phyloP scores from a whole-genome alignment of 1,139 yeast species.

The Debaryomyces fabryi region DNA sequence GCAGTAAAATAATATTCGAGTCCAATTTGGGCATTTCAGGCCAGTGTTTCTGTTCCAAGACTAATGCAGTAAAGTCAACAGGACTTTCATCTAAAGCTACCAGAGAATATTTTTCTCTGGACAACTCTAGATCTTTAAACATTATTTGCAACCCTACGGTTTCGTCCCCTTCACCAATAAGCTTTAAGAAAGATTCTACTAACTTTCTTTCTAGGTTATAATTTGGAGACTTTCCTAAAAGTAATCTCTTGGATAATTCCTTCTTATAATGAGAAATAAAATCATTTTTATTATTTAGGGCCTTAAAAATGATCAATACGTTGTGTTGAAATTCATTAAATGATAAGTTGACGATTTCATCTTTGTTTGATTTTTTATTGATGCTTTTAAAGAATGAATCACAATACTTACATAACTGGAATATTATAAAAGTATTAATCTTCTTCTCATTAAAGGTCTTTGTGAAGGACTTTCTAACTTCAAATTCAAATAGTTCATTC shows the following conservation, averaged over 20 bases:
- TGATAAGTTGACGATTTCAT: slow-evolving; percentile 12
- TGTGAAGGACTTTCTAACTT: slow-evolving; percentile 30
- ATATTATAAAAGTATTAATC: slow-evolving; percentile 23
- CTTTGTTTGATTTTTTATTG: slow-evolving; percentile 9
- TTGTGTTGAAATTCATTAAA: slow-evolving; percentile 24
- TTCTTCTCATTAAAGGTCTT: slow-evolving; percentile 26
- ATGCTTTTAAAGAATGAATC: slow-evolving; percentile 32
- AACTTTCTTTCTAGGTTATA: slow-evolving; percentile 28
- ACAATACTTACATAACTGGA: slow-evolving; percentile 37
- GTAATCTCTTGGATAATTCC: slow-evolving; percentile 41
- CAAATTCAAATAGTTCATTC: slow-evolving; percentile 30
- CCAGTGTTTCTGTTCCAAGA: slow-evolving; percentile 43
- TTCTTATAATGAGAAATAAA: slow-evolving; percentile 36
- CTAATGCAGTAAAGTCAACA: slow-evolving; percentile 35
- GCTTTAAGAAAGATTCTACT: slow-evolving; percentile 25
- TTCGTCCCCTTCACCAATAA: slow-evolving; percentile 40
- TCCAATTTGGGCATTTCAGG: slow-evolving; percentile 42
- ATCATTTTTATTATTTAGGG: slow-evolving; percentile 38
- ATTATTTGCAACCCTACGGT: slow-evolving; percentile 32
- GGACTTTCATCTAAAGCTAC: slow-evolving; percentile 12
- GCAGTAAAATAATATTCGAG: slow-evolving; percentile 22
- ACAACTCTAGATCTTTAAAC: slow-evolving; percentile 35
- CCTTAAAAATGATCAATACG: slow-evolving; percentile 34
- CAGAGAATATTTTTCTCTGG: slow-evolving; percentile 22
- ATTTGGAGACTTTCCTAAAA: slow-evolving; percentile 28